A percentile compares a stretch with the other conserved stretches of the same genome.
Evolutionary conservation across 257 asterid genomes (phyloP).

Genomic region (Osmanthus fragrans): DNA sequence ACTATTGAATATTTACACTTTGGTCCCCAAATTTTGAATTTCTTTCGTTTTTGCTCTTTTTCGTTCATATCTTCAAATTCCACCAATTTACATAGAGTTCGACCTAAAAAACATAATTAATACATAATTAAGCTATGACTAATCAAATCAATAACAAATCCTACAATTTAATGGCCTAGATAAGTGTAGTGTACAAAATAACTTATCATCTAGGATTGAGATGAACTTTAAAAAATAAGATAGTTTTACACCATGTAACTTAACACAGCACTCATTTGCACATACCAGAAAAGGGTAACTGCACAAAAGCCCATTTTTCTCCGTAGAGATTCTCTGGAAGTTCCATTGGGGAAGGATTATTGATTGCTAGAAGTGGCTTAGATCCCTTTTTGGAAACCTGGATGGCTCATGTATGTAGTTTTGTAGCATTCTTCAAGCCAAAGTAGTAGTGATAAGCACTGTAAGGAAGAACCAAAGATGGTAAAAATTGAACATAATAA

Average conservation of each 20-base stretch:
- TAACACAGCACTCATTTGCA: neutral
- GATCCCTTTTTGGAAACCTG: conserved; percentile 81
- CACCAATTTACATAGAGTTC: too few species aligned
- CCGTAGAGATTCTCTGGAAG: conserved; percentile 88
- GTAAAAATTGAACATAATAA: neutral
- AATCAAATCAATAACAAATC: too few species aligned
- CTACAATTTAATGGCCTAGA: too few species aligned
- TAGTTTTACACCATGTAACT: neutral
- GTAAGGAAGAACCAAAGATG: conserved; percentile 16
- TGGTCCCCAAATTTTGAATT: too few species aligned
- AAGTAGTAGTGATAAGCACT: conserved; percentile 83
- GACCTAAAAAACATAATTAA: too few species aligned
- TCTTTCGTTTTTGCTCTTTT: too few species aligned
- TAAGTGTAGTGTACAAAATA: too few species aligned
- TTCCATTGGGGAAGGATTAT: conserved; percentile 84
- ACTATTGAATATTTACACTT: too few species aligned
- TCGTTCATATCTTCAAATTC: too few species aligned
- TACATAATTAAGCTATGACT: too few species aligned
- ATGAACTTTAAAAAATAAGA: neutral
- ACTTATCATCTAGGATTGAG: too few species aligned
- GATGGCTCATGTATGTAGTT: conserved; percentile 75
- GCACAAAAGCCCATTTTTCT: conserved; percentile 93
- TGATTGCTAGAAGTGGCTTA: conserved; percentile 70
- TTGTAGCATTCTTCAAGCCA: conserved; percentile 96
- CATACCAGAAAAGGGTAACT: conserved; percentile 80